phyloP scores from a whole-genome alignment of 2,329 filamentous ascomycete genomes.

The Fusarium albidum region DNA sequence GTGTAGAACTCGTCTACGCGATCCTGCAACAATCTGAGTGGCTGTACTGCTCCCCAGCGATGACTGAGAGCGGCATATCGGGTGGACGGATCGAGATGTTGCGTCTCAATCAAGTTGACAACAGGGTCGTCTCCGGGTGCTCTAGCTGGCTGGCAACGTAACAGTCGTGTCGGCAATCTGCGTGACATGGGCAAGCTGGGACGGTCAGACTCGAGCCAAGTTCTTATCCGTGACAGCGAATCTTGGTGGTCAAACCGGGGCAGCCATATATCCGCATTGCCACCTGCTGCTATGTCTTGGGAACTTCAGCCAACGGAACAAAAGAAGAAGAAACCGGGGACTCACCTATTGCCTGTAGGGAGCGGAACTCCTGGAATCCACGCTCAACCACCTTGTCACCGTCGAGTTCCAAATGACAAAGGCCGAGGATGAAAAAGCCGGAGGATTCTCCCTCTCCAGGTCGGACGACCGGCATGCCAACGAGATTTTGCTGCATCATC shows the following conservation, averaged over 20 bases:
- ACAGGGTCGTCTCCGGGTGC: background rate
- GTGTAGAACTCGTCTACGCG: constrained; percentile 2
- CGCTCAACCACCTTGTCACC: background rate
- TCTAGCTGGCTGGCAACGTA: constrained; percentile 9
- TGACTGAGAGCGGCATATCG: constrained; percentile 29
- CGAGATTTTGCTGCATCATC: background rate
- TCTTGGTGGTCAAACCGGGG: constrained; percentile 15
- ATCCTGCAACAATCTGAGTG: constrained; percentile 17
- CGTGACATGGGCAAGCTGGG: background rate
- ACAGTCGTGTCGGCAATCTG: constrained; percentile 24
- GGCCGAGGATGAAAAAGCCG: constrained; percentile 15
- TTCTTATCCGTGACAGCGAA: constrained; percentile 17
- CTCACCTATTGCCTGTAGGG: constrained; percentile 18
- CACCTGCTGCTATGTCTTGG: background rate
- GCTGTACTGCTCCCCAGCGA: constrained; percentile 23
- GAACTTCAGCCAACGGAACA: background rate
- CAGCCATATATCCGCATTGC: constrained; percentile 14
- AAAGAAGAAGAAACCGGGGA: too few relatives aligned
- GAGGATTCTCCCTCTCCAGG: background rate
- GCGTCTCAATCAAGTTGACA: constrained; percentile 11
- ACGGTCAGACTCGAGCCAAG: constrained; percentile 14
- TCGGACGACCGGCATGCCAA: constrained; percentile 14
- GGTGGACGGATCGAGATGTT: background rate
- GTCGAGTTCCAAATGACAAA: constrained; percentile 3
- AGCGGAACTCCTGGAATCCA: constrained; percentile 4